These are phyloP conservation scores for Pythium dissotocum DNA, from an alignment of 352 stramenopile species.

Conservation along the genomic window DNA sequence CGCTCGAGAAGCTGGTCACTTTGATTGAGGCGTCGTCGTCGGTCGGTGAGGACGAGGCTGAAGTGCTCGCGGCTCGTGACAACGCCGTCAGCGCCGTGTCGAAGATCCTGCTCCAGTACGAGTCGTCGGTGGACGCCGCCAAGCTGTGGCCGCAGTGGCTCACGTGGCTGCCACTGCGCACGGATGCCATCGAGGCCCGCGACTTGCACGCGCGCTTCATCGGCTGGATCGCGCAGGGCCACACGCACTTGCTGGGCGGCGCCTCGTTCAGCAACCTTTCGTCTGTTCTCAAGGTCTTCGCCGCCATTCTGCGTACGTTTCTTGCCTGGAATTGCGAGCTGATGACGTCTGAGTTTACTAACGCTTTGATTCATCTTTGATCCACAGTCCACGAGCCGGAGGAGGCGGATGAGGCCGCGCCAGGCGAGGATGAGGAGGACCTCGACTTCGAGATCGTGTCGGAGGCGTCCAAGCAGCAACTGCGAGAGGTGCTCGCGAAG, in stretches of 20 bases:
- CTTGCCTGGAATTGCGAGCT: constrained; percentile 17
- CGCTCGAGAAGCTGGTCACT: constrained; percentile 76
- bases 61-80: constrained; percentile 70
- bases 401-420: constrained; percentile 51
- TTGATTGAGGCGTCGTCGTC: constrained; percentile 53
- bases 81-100: constrained; percentile 82
- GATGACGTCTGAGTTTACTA: background rate
- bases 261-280: constrained; percentile 64
- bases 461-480: constrained; percentile 53
- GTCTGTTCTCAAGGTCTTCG: constrained; percentile 75
- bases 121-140: constrained; percentile 55
- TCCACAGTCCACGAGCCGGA: constrained; percentile 59
- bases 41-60: constrained; percentile 62
- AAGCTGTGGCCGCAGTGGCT: constrained; percentile 78
- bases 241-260: constrained; percentile 60
- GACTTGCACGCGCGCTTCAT: constrained; percentile 79
- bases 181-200: constrained; percentile 75
- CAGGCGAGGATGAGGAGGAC: constrained; percentile 43
- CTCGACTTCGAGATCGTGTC: constrained; percentile 75
- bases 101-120: constrained; percentile 71
- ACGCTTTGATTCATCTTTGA: constrained; percentile 12
- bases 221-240: constrained; percentile 53
- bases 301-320: constrained; percentile 67
- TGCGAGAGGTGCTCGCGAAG: constrained; percentile 60
- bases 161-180: constrained; percentile 77